Evolutionary conservation across 106 monocot genomes (phyloP).

Genomic region (Gastrodia elata): DNA sequence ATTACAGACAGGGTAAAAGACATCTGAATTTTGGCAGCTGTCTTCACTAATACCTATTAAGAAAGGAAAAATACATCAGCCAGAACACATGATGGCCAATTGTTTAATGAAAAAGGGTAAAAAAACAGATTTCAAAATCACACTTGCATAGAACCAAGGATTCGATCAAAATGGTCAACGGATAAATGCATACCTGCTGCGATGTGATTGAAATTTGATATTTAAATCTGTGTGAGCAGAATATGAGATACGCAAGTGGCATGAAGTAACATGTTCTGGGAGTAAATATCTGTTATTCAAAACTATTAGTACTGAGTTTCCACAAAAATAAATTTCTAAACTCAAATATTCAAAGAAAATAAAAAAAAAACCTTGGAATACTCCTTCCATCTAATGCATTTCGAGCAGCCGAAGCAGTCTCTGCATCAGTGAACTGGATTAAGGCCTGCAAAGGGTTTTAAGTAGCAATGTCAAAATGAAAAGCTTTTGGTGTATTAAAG

Average conservation of each 20-base stretch:
- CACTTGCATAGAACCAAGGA: no score
- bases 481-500: background rate
- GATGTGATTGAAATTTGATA: background rate
- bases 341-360: background rate
- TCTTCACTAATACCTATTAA: no score
- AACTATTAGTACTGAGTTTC: background rate
- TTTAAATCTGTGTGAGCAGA: background rate
- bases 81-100: no score
- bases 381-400: conserved; percentile 53
- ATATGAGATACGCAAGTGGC: background rate
- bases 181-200: background rate
- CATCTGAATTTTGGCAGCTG: no score
- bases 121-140: no score
- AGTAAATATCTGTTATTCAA: background rate
- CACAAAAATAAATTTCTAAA: background rate
- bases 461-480: background rate
- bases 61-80: no score
- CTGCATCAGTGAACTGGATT: conserved; percentile 43
- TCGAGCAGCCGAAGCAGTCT: conserved; percentile 44
- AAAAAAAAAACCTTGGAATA: conserved; percentile 34
- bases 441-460: conserved; percentile 38
- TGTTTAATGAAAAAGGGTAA: no score
- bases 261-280: background rate
- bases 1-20: no score
- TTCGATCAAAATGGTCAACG: no score